Base-by-base conservation (phyloP, 345 rosid species). In the Ricinus communis region DNA sequence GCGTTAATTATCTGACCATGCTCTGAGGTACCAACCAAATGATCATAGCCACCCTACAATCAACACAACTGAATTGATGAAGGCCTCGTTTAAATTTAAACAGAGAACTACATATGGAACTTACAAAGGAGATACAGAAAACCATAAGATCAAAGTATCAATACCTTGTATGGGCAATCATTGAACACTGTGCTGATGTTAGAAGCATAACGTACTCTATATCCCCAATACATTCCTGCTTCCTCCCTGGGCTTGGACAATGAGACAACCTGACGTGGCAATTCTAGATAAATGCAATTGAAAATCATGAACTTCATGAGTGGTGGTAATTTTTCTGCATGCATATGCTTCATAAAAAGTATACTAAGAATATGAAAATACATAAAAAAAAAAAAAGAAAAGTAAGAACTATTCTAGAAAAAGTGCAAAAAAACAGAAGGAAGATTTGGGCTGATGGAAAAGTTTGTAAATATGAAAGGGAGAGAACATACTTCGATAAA, bases 1-100 rank as follows among this genome's bases (percentile, higher is more conserved):
- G 98, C 80, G 51, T 78, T 85, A 65, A 89, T 69, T 52, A 79
- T 71, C n/a, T 72, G 69, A 53, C 99, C 99, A 68, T 95, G 98
- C 88, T 95, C 98, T n/a, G 99, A 95, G 41, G 98, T 93, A 71
- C 99, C 97, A 33, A 95, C 87, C 73, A 83, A 72, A 80, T 87
- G 80, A 82, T 92, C 97, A 74, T 92, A 95, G 36, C 99, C 98
- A 87, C 87, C 97, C 99, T 90, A 82, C 46, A 64, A 69, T 76
- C 24, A 27, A 80, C 56, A 79, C 45, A 4, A 66, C 5, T 64
- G 51, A 74, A 78, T 61, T 62, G 27, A 74, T 28, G 41, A 69
- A 52, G 66, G 65, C 56, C 65, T 52, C 62, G 53, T 43, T n/a
- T 19, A 24, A 74, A 62, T 30, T 27, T 41, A 15, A n/a, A 43